Evolutionary conservation across 352 stramenopile genomes (phyloP), one percentile per base, ranked within the genome.

Genomic region (Phytophthora multivora): DNA sequence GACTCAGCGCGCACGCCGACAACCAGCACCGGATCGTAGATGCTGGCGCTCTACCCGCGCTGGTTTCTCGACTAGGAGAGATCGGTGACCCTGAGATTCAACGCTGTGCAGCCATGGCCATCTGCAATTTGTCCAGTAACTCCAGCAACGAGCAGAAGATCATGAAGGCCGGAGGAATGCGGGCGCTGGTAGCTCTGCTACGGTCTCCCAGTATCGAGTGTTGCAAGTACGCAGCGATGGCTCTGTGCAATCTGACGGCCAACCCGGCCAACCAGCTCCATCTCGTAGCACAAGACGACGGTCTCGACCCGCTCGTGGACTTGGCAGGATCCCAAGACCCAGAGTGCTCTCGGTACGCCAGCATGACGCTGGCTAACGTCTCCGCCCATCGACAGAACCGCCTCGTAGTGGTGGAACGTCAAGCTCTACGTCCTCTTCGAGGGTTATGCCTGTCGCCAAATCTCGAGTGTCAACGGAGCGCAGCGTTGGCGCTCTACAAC

Each of bases 361-460:
- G 86, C 40, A 98, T 98, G 95, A 92, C 90, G n/a, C 66, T 99
- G 4, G 89, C 88, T 6, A 99, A 98, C 53, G 78, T 98, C 2
- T 89, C 95, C 0, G 94, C 91, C 6, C 89, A 98, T 52, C 74
- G 89, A 0, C 76, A 88, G 41, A 97, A 98, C 53, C 86, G 93
- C 5, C 66, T 95, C 16, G 57, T 92, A 18, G 88, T 99, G 38
- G 90, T 98, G 6, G 78, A 97, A 19, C 79, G 83, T 11, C 78
- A 90, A 15, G 91, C 79, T 8, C 54, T 98, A 21, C 61, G 60
- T 5, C 90, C 86, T 13, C 69, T 99, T 21, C 81, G 80, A 16
- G 81, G 68, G 13, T 78, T 98, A 16, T 87, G 90, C 30, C 85
- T 90, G 50, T 89, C 82, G 13, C 72, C 83, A 16, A 87, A 90